Base-by-base conservation (phyloP, 163 green algal species). In the Trebouxiophyceae sp. region DNA sequence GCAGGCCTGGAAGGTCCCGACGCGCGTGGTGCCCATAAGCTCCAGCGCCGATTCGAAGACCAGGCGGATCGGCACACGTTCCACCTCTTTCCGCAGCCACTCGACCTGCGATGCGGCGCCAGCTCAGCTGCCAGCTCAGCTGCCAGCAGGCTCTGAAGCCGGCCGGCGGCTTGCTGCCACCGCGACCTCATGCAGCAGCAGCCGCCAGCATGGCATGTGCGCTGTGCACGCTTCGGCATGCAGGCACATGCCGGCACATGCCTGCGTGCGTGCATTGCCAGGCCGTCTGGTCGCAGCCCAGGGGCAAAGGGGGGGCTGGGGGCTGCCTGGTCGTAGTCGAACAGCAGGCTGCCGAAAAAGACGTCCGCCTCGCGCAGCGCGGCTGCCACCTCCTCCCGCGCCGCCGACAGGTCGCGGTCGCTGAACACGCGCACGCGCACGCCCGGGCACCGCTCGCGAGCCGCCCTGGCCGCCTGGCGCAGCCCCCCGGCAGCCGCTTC, bases 1-100 rank as follows among this genome's bases (percentile, higher is more conserved):
- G 45, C 46, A 57, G 72, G 93, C 92, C 34, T 81, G 67, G 71
- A 97, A 97, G 34, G 72, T 83, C 34, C 87, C 86, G 32, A 93
- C 72, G 28, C 80, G 75, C 2, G 89, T 98, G 31, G 47, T 70
- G 22, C 73, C 71, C 93, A 99, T 99, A 19, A 99, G 84, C 80
- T 99, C 92, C 60, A 99, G 77, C 0, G 90, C 86, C 16, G 79
- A 93, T 81, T 99, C 93, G 77, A 99, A 98, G 24, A 96, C 83
- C 59, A 98, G 81, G 7, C 92, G 81, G 33, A 90, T 68, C 0
- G 91, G 91, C 3, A 99, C 78, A 2, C 77, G 29, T 2, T 68
- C 34, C 3, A 97, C 56, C 0, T 65, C 69, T 23, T 71, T 44
- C 0, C 78, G 66, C 59, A 99, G 78, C 93, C 93, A 99, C 75